A percentile compares a stretch with the other conserved stretches of the same genome.
These are phyloP conservation scores for Bruguiera gymnorhiza DNA, from an alignment of 345 rosid species.

Conservation along the genomic window DNA sequence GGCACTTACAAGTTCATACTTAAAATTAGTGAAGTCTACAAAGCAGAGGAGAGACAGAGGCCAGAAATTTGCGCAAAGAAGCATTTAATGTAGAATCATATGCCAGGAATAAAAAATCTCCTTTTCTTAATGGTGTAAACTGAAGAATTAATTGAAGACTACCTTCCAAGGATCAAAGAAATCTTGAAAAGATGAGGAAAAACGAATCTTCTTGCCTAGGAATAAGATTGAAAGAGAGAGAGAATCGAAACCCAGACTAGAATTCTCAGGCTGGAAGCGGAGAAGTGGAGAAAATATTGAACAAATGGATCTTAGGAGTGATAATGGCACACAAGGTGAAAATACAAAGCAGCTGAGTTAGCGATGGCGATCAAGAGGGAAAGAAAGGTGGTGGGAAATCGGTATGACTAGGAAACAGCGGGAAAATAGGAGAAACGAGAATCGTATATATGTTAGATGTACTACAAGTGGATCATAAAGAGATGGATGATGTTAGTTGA, in stretches of 20 bases:
- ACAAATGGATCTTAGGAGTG: neutral
- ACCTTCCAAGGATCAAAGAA: conserved; percentile 29
- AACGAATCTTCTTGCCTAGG: conserved; percentile 7
- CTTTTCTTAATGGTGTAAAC: conserved; percentile 25
- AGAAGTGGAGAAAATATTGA: neutral
- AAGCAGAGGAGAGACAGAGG: neutral
- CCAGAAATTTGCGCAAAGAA: conserved; percentile 10
- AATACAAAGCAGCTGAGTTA: too few relatives aligned
- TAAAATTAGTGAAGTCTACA: too few relatives aligned
- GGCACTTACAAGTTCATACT: neutral
- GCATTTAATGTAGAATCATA: conserved; percentile 23
- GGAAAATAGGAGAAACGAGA: too few relatives aligned
- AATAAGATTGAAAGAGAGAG: neutral
- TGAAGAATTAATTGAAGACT: conserved; percentile 34
- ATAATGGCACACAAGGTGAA: too few relatives aligned
- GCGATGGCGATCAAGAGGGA: too few relatives aligned
- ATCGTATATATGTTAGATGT: too few relatives aligned
- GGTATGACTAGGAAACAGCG: too few relatives aligned
- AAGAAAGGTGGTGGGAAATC: too few relatives aligned
- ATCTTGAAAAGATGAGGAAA: conserved; percentile 24
- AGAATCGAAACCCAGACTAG: conserved; percentile 5
- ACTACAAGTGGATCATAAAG: too few relatives aligned
- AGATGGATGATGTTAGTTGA: too few relatives aligned
- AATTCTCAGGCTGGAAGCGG: conserved; percentile 5
- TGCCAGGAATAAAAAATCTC: conserved; percentile 35